These are phyloP conservation scores for Jamesozyma piceae DNA, from an alignment of 805 yeast species.

Conservation along the genomic window DNA sequence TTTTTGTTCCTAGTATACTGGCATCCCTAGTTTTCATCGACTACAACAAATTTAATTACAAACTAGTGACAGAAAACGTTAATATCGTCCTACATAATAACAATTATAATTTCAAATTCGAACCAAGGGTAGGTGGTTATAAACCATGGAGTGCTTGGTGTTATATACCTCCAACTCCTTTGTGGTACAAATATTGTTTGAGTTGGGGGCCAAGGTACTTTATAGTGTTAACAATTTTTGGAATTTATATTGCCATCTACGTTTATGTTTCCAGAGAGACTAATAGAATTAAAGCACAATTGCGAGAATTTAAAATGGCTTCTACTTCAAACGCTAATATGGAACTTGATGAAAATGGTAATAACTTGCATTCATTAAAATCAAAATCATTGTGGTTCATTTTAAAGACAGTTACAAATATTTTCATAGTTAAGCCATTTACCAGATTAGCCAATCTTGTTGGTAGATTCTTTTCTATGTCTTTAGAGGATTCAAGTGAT, in stretches of 20 bases:
- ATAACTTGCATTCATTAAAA: no score
- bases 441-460: slow-evolving; percentile 1
- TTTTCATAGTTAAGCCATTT: neutral
- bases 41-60: slow-evolving; percentile 13
- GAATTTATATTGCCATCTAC: slow-evolving; percentile 63
- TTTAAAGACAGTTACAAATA: neutral
- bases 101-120: slow-evolving; percentile 12
- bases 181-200: slow-evolving; percentile 63
- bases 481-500: slow-evolving; percentile 14
- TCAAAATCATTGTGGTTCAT: no score
- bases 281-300: slow-evolving; percentile 37
- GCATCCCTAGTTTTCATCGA: slow-evolving; percentile 65
- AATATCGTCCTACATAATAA: slow-evolving; percentile 22
- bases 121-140: slow-evolving; percentile 41
- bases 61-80: slow-evolving; percentile 11
- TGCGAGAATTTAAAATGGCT: slow-evolving; percentile 19
- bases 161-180: slow-evolving; percentile 61
- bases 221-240: slow-evolving; percentile 51
- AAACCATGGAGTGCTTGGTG: slow-evolving; percentile 64
- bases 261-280: slow-evolving; percentile 59
- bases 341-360: neutral
- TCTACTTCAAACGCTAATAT: no score
- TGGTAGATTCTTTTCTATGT: slow-evolving; percentile 16
- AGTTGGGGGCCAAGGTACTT: slow-evolving; percentile 78
- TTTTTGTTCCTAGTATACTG: slow-evolving; percentile 53